phyloP scores from a whole-genome alignment of 306 rosid species.

The Vachellia pachyceras region DNA sequence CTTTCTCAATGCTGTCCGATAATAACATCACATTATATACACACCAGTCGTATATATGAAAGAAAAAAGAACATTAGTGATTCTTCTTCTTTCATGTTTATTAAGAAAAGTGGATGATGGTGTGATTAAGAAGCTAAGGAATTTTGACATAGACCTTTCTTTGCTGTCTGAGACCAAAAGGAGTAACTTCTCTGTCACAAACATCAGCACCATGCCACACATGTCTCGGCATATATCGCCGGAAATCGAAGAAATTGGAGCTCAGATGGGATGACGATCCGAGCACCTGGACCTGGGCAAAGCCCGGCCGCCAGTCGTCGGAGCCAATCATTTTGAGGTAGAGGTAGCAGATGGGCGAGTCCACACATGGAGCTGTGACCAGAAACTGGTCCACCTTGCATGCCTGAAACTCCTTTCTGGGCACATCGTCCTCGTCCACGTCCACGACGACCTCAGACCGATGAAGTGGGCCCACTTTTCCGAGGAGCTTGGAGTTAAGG shows the following conservation, averaged over 20 bases:
- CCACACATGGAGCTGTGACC: conserved; percentile 62
- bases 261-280: conserved; percentile 55
- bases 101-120: neutral
- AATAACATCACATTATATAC: neutral
- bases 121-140: conserved; percentile 29
- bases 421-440: too few relatives aligned
- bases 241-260: conserved; percentile 67
- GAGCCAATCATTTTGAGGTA: conserved; percentile 67
- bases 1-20: neutral
- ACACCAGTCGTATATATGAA: neutral
- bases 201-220: conserved; percentile 83
- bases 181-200: conserved; percentile 70
- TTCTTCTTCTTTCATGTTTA: neutral
- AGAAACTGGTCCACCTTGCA: conserved; percentile 76
- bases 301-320: conserved; percentile 90
- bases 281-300: conserved; percentile 56
- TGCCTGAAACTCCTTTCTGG: conserved; percentile 79
- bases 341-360: conserved; percentile 69
- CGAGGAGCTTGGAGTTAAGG: conserved; percentile 64
- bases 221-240: conserved; percentile 64
- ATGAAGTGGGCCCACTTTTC: conserved; percentile 63
- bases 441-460: conserved; percentile 56
- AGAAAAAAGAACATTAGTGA: neutral
- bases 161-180: conserved; percentile 66
- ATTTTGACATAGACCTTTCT: conserved; percentile 48